A percentile compares a stretch with the other conserved stretches of the same genome.
phyloP scores from a whole-genome alignment of 1,284 basidiomycete species.

The Puccinia hordei region DNA sequence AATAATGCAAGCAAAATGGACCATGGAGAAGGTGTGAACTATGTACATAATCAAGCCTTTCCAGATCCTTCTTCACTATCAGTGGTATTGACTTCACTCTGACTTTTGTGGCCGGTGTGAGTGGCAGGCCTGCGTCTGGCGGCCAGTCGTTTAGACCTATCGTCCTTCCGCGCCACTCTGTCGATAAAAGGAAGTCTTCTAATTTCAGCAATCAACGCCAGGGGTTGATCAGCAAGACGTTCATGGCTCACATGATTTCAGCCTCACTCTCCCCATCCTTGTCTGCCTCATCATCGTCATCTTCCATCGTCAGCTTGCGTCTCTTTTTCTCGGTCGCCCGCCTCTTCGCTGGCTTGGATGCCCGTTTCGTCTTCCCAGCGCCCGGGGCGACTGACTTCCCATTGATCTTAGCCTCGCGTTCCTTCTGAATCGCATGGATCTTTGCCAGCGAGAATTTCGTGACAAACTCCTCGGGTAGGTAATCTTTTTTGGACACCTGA shows the following conservation, averaged over 20 bases:
- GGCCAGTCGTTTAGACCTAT: conserved; percentile 2
- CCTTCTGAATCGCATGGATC: conserved; percentile 17
- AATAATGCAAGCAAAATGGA: background rate
- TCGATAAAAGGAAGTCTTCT: too few species aligned
- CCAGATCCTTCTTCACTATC: background rate
- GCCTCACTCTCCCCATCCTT: background rate
- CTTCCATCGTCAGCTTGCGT: background rate
- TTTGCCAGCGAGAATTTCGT: conserved; percentile 5
- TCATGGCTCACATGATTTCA: background rate
- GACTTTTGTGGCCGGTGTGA: background rate
- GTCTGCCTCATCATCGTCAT: background rate
- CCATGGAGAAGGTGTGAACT: background rate
- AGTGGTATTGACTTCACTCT: background rate
- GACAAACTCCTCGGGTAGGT: conserved; percentile 24
- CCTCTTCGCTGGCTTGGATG: background rate
- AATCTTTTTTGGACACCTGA: conserved; percentile 29
- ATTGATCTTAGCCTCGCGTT: conserved; percentile 5
- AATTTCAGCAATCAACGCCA: background rate
- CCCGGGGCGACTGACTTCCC: background rate
- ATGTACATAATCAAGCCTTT: background rate
- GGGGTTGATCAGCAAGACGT: background rate
- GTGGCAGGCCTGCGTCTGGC: background rate
- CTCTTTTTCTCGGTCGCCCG: conserved; percentile 20
- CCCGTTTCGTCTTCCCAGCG: background rate
- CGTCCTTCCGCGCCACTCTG: background rate